Conservation (phyloP, 495 filamentous ascomycete species). For the Penicillium crystallinum region DNA sequence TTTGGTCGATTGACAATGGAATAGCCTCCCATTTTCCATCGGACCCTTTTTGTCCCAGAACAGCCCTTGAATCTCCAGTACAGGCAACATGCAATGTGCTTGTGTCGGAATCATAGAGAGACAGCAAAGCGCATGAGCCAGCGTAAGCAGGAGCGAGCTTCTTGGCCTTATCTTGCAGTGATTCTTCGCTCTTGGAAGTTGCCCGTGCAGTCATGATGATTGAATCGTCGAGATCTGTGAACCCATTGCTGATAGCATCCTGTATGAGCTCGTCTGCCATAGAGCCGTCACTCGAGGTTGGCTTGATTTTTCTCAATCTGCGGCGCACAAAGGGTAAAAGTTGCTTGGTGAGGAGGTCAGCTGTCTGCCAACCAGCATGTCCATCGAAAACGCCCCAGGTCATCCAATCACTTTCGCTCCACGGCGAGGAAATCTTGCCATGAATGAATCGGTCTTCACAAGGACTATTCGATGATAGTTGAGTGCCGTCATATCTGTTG, state of each 20-base stretch:
- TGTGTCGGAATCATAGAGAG: constrained; percentile 47
- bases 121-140: constrained; percentile 57
- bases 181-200: constrained; percentile 15
- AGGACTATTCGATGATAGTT: constrained; percentile 40
- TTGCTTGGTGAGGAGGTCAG: constrained; percentile 33
- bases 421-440: constrained; percentile 37
- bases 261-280: constrained; percentile 29
- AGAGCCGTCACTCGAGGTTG: constrained; percentile 3
- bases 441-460: constrained; percentile 48
- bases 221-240: constrained; percentile 45
- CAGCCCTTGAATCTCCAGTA: constrained; percentile 55
- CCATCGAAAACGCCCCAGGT: constrained; percentile 49
- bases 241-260: constrained; percentile 41
- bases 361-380: constrained; percentile 44
- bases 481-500: constrained; percentile 40
- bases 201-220: constrained; percentile 41
- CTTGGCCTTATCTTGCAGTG: constrained; percentile 28
- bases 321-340: constrained; percentile 39
- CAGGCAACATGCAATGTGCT: constrained; percentile 53
- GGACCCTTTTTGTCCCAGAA: constrained; percentile 47
- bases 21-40: constrained; percentile 44
- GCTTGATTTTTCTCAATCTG: constrained; percentile 23
- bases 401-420: constrained; percentile 39
- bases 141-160: constrained; percentile 42
- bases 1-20: constrained; percentile 55